These are phyloP conservation scores for Kodamaea lidongshanica DNA, from an alignment of 805 yeast genomes.

Conservation along the genomic window DNA sequence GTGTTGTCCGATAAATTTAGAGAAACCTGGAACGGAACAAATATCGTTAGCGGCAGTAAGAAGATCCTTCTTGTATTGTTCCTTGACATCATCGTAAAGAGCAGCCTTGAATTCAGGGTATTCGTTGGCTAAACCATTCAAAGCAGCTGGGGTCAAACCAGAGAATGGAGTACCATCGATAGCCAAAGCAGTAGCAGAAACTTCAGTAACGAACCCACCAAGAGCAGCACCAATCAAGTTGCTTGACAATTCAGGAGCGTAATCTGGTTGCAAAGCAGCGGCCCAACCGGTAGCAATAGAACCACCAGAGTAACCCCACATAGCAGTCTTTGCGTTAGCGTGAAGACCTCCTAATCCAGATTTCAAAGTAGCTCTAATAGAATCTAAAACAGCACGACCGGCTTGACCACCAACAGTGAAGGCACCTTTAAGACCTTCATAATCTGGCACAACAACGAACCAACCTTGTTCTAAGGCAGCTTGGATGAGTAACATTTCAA, in stretches of 20 bases:
- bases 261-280: constrained; percentile 28
- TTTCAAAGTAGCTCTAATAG: constrained; percentile 22
- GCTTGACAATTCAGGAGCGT: constrained; percentile 27
- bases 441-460: constrained; percentile 28
- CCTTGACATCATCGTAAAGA: constrained; percentile 4
- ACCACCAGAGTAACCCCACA: constrained; percentile 39
- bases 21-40: constrained; percentile 6
- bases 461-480: constrained; percentile 22
- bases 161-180: constrained; percentile 23
- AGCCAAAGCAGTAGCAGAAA: constrained; percentile 21
- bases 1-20: background rate
- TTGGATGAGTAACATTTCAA: constrained; percentile 13
- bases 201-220: constrained; percentile 32
- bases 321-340: constrained; percentile 14
- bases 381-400: constrained; percentile 25
- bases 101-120: constrained; percentile 20
- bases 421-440: constrained; percentile 27
- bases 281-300: constrained; percentile 36
- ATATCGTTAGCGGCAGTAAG: background rate
- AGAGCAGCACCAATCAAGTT: constrained; percentile 27
- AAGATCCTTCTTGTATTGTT: constrained; percentile 3
- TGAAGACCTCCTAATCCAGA: constrained; percentile 14
- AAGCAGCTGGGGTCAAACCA: constrained; percentile 25
- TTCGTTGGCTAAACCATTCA: constrained; percentile 27
- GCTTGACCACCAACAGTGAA: constrained; percentile 27